These are phyloP conservation scores for Phytophthora sp. DNA, from an alignment of 352 stramenopile genomes.

Conservation along the genomic window DNA sequence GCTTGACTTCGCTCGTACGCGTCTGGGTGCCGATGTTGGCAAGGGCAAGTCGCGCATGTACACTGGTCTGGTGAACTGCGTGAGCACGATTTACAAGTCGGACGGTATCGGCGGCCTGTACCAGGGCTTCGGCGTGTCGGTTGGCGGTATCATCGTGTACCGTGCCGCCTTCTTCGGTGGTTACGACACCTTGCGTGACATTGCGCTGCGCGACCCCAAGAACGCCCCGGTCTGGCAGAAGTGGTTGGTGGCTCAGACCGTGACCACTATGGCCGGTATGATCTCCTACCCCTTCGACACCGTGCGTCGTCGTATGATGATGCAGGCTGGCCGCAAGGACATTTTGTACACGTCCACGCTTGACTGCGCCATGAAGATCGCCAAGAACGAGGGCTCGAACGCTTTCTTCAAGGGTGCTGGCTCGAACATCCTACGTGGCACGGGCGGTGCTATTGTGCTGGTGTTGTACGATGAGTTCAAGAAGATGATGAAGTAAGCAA, in stretches of 20 bases:
- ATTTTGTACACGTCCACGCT: conserved; percentile 97
- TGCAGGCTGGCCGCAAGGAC: conserved; percentile 97
- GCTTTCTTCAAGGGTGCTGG: conserved; percentile 99
- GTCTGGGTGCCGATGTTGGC: conserved; percentile 98
- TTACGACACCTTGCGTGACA: conserved; percentile 97
- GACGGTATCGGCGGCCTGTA: conserved; percentile 95
- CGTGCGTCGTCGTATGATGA: conserved; percentile 96
- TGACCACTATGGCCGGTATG: conserved; percentile 92
- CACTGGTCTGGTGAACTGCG: conserved; percentile 97
- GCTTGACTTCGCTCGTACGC: conserved; percentile 98
- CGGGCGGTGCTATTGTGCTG: conserved; percentile 98
- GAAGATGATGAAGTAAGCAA: conserved; percentile 66
- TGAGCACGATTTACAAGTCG: conserved; percentile 95
- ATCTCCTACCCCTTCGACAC: conserved; percentile 98
- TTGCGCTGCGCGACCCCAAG: conserved; percentile 84
- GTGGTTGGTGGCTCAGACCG: conserved; percentile 92
- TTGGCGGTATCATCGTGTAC: conserved; percentile 99
- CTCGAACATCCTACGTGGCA: conserved; percentile 98
- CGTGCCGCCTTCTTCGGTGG: conserved; percentile 98
- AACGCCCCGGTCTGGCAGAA: conserved; percentile 90
- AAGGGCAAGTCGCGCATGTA: conserved; percentile 97
- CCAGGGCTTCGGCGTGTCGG: conserved; percentile 98
- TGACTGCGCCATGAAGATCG: conserved; percentile 98
- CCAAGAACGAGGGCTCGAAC: conserved; percentile 93
- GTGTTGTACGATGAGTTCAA: conserved; percentile 99